Evolutionary conservation across 2,329 filamentous ascomycete genomes (phyloP), one percentile per base, ranked within the genome.

Genomic region (Scedosporium boydii): DNA sequence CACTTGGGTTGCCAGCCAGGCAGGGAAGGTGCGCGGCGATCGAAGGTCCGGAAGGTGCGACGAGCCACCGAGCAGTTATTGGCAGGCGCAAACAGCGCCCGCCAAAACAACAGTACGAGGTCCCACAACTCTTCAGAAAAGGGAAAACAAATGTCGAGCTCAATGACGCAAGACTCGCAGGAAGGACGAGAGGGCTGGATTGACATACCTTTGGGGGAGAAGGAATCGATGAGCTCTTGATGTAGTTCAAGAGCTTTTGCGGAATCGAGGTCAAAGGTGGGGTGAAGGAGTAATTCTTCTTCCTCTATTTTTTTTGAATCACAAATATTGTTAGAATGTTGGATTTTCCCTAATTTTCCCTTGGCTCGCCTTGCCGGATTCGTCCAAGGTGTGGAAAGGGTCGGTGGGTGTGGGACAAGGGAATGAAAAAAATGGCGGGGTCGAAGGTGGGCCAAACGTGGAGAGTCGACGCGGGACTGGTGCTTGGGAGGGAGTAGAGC

Each of bases 331-430:
- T 38, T 38, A 38, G 34, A 38, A 38, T 55, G 27, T 62, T 44
- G 29, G 51, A 62, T 62, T 62, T 62, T 62, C 60, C 60, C 46
- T 58, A 46, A 42, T 59, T 59, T 59, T 59, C n/a, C 57, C 56
- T 58, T 27, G 46, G 65, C 69, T 38, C 66, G 67, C 66, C 67
- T 72, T 66, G 65, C 69, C 67, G 69, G 67, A 70, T 68, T 67
- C 70, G 70, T 70, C 70, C 70, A 70, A 70, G 58, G 70, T 72
- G 68, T 67, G 72, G 67, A 59, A 63, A 62, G 57, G 63, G 66
- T 63, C 63, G 64, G 55, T 46, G 56, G 60, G 42, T 59, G 63
- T 62, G 62, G 62, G 64, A 67, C 63, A 63, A 64, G 65, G 60
- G 57, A 64, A 58, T 48, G 61, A 61, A 60, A 58, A 63, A 34